Base-by-base conservation (phyloP, 352 stramenopile species). In the Blastocystis sp. region DNA sequence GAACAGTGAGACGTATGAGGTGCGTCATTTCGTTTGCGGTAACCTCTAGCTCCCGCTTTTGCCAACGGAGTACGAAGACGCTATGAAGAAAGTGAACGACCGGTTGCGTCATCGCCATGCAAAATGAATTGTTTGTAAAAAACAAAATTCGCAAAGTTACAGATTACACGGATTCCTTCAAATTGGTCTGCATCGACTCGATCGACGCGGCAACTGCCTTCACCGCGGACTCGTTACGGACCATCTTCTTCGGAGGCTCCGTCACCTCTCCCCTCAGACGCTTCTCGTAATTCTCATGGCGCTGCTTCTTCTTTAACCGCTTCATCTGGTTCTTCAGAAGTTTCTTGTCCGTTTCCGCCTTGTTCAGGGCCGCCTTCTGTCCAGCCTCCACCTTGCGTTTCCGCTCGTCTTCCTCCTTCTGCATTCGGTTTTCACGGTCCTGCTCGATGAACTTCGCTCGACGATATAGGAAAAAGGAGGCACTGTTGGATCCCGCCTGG, bases 301-400 rank as follows among this genome's bases (percentile, higher is more conserved):
- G 24, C 34, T 78, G 34, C 49, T 78, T 78, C 67, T 78, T 78
- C 67, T 78, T 78, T 61, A 57, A 44, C 27, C 67, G 67, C 49
- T 78, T 78, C 21, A 78, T 27, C 11, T 53, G 67, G 48, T 78
- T 78, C 49, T 78, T 78, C 44, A 27, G 16, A 11, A 78, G 48
- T 27, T 78, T 78, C 32, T 53, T 49, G 32, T 78, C 67, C 0
- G 36, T 34, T 78, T 78, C 67, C 1, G 67, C 67, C 18, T 78
- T 78, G 48, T 78, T 78, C 29, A 44, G 27, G 21, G 42, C 67
- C n/a, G 46, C 46, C 18, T 57, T 56, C 24, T 78, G 40, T 4
- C 57, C 16, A 16, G 67, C 67, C 44, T 78, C 67, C 8, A 78
- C 9, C n/a, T 29, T 24, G 0, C 16, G 11, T 56, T 61, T 57